Conservation (phyloP, 768 basidiomycete species). For the Boletus subparvulus region DNA sequence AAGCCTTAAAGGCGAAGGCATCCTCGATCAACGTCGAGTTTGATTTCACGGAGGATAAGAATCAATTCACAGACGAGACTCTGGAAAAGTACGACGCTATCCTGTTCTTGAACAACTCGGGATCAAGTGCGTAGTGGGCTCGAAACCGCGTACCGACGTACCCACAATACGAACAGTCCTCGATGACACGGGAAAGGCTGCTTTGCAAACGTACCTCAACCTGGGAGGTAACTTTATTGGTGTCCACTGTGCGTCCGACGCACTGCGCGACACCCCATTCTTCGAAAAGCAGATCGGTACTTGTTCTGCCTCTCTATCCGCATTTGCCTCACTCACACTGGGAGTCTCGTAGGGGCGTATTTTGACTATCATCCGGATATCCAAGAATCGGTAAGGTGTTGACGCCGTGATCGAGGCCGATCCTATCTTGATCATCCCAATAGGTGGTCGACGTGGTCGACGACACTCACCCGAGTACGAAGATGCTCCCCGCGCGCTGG, state of each 20-base stretch:
- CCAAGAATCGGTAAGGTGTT: conserved; percentile 56
- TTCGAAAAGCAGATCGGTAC: conserved; percentile 59
- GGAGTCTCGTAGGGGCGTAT: conserved; percentile 45
- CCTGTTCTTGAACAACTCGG: conserved; percentile 67
- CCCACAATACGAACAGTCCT: conserved; percentile 41
- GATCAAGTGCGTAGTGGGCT: conserved; percentile 52
- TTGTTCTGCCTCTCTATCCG: neutral
- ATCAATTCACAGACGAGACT: conserved; percentile 53
- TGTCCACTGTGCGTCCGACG: conserved; percentile 65
- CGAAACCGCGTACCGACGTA: neutral
- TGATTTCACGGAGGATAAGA: conserved; percentile 62
- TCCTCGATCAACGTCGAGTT: conserved; percentile 52
- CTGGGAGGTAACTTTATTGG: conserved; percentile 70
- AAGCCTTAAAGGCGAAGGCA: conserved; percentile 48
- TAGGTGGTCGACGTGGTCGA: conserved; percentile 62
- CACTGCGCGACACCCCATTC: conserved; percentile 55
- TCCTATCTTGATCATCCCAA: neutral
- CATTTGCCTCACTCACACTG: neutral
- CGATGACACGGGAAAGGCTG: conserved; percentile 54
- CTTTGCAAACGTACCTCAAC: conserved; percentile 64
- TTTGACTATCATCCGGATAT: conserved; percentile 72
- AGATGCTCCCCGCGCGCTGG: conserved; percentile 52
- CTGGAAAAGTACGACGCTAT: conserved; percentile 62
- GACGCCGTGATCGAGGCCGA: neutral
- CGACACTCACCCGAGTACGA: conserved; percentile 60